phyloP scores from a whole-genome alignment of 2,329 filamentous ascomycete species.

The Calonectria honghensis region DNA sequence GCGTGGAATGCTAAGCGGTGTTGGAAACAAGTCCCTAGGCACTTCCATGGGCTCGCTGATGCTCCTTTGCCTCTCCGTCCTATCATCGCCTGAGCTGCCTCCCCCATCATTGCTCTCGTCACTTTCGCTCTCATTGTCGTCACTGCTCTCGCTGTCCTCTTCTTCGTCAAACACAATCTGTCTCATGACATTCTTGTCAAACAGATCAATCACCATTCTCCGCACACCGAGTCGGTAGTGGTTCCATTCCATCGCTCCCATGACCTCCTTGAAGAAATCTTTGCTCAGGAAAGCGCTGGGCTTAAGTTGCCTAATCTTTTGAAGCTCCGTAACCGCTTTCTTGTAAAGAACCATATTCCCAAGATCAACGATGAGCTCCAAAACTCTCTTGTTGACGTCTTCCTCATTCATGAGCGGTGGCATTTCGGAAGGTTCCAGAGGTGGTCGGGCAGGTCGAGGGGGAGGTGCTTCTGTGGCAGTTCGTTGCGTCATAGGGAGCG shows the following conservation, averaged over 20 bases:
- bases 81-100: constrained; percentile 70
- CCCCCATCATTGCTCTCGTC: constrained; percentile 67
- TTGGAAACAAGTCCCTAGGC: constrained; percentile 58
- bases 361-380: constrained; percentile 90
- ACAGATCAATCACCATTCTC: constrained; percentile 93
- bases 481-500: constrained; percentile 70
- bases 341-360: constrained; percentile 96
- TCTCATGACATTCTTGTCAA: constrained; percentile 91
- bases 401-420: constrained; percentile 73
- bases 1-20: constrained; percentile 58
- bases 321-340: constrained; percentile 87
- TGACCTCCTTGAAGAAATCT: constrained; percentile 87
- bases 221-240: constrained; percentile 92
- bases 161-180: constrained; percentile 84
- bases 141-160: constrained; percentile 79
- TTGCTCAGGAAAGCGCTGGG: constrained; percentile 84
- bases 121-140: constrained; percentile 66
- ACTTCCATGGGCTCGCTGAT: constrained; percentile 65
- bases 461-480: constrained; percentile 69
- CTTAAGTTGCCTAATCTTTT: constrained; percentile 85
- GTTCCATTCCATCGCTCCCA: constrained; percentile 90
- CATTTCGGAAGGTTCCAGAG: constrained; percentile 65
- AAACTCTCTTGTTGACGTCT: constrained; percentile 84
- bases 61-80: constrained; percentile 76
- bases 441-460: constrained; percentile 62